Evolutionary conservation across 176 grass and related monocot genomes (phyloP).

Genomic region (Puccinellia tenuiflora): DNA sequence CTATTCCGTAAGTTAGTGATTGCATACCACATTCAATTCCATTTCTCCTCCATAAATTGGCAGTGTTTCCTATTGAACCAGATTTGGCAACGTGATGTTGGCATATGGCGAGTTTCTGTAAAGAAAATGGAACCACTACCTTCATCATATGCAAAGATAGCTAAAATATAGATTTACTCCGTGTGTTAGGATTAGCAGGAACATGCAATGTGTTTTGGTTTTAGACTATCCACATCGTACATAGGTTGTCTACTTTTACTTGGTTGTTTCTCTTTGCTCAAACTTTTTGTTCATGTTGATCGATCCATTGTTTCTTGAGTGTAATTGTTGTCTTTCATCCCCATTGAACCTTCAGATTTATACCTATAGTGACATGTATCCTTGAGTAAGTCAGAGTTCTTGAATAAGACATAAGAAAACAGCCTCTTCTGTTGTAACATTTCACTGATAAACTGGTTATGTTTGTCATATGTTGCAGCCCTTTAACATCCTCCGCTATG

Average conservation of each 20-base stretch:
- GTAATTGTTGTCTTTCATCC: background rate
- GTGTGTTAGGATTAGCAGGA: background rate
- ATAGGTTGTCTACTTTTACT: background rate
- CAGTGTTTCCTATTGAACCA: background rate
- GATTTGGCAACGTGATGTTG: background rate
- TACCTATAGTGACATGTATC: background rate
- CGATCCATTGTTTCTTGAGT: background rate
- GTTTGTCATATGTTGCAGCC: constrained; percentile 47
- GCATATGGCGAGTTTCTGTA: constrained; percentile 5
- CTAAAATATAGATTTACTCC: background rate
- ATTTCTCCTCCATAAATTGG: background rate
- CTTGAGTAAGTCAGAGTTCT: background rate
- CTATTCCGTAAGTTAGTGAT: background rate
- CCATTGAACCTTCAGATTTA: background rate
- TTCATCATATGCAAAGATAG: constrained; percentile 2
- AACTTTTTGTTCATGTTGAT: background rate
- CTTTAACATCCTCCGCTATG: constrained; percentile 87
- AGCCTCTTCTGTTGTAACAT: background rate
- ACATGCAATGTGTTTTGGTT: background rate
- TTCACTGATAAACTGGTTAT: constrained; percentile 3
- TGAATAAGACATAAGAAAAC: background rate
- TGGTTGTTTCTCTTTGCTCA: background rate
- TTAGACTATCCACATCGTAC: background rate
- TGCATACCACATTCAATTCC: background rate
- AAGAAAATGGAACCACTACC: background rate